A percentile compares a stretch with the other conserved stretches of the same genome.
Evolutionary conservation across 768 basidiomycete genomes (phyloP).

Genomic region (Sarcodon aspratus): DNA sequence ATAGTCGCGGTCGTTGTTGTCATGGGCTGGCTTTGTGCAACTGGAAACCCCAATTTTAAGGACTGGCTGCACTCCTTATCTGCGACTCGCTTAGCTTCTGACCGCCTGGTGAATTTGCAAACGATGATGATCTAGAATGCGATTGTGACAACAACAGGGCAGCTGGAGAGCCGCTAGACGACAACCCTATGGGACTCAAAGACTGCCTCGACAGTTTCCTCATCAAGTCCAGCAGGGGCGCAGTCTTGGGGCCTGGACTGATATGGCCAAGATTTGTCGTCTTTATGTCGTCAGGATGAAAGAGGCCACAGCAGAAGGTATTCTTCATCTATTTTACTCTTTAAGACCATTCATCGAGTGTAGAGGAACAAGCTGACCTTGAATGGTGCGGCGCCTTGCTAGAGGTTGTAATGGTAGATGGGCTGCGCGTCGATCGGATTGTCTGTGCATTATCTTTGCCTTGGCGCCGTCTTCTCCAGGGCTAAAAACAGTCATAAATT

Average conservation of each 20-base stretch:
- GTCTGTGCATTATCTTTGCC: conserved; percentile 72
- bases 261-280: conserved; percentile 44
- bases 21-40: no score
- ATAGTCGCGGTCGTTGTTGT: no score
- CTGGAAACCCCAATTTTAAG: no score
- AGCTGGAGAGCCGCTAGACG: conserved; percentile 14
- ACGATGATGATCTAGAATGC: conserved; percentile 46
- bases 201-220: conserved; percentile 43
- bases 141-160: conserved; percentile 2
- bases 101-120: conserved; percentile 52
- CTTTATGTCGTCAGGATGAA: conserved; percentile 87
- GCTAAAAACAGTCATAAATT: conserved; percentile 21
- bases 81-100: conserved; percentile 44
- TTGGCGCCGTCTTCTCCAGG: conserved; percentile 44
- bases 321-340: conserved; percentile 45
- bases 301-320: conserved; percentile 59
- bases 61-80: conserved; percentile 32
- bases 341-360: neutral
- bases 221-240: conserved; percentile 47
- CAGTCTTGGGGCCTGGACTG: conserved; percentile 52
- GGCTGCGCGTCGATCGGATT: conserved; percentile 67
- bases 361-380: conserved; percentile 35
- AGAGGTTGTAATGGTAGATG: conserved; percentile 36
- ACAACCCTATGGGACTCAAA: conserved; percentile 22
- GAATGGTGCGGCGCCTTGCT: conserved; percentile 55